These are phyloP conservation scores for Microdochium trichocladiopsis DNA, from an alignment of 2,329 filamentous ascomycete genomes.

Conservation along the genomic window DNA sequence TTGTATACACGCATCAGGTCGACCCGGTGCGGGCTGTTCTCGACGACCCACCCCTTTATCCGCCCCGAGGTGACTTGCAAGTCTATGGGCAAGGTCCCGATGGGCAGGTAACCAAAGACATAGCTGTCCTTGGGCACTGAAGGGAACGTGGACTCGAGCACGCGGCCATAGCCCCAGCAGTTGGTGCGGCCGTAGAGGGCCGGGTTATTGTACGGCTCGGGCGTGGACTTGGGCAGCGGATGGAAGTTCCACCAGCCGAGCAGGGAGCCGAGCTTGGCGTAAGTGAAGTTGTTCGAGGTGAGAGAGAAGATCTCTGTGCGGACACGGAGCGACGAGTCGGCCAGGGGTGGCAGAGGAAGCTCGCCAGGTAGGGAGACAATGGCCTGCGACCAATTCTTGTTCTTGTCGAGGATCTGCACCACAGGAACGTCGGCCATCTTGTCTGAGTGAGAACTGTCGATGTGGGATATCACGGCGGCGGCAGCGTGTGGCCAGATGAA, in stretches of 20 bases:
- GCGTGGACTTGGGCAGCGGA: slow-evolving; percentile 26
- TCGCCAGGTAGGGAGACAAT: slow-evolving; percentile 15
- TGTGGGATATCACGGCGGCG: not conserved
- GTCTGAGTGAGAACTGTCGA: not conserved
- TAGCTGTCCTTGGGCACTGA: slow-evolving; percentile 22
- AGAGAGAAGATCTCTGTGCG: slow-evolving; percentile 19
- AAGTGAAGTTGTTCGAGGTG: slow-evolving; percentile 26
- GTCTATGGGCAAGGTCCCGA: slow-evolving; percentile 26
- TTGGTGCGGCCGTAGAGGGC: slow-evolving; percentile 35
- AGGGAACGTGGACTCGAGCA: slow-evolving; percentile 30
- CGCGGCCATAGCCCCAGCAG: slow-evolving; percentile 38
- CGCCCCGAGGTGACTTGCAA: slow-evolving; percentile 22
- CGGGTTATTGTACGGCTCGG: slow-evolving; percentile 24
- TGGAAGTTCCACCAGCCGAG: slow-evolving; percentile 34
- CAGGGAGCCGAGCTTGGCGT: slow-evolving; percentile 19
- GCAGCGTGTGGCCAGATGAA: not conserved
- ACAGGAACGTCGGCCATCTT: slow-evolving; percentile 18
- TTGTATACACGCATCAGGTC: slow-evolving; percentile 36
- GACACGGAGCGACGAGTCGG: slow-evolving; percentile 19
- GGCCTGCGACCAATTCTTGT: slow-evolving; percentile 18
- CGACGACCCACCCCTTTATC: slow-evolving; percentile 23
- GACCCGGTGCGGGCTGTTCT: slow-evolving; percentile 26
- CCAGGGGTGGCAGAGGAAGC: slow-evolving; percentile 14
- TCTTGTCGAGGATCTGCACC: slow-evolving; percentile 21
- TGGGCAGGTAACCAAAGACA: slow-evolving; percentile 36